Base-by-base conservation (phyloP, 805 yeast species). In the Saturnispora halmiae region DNA sequence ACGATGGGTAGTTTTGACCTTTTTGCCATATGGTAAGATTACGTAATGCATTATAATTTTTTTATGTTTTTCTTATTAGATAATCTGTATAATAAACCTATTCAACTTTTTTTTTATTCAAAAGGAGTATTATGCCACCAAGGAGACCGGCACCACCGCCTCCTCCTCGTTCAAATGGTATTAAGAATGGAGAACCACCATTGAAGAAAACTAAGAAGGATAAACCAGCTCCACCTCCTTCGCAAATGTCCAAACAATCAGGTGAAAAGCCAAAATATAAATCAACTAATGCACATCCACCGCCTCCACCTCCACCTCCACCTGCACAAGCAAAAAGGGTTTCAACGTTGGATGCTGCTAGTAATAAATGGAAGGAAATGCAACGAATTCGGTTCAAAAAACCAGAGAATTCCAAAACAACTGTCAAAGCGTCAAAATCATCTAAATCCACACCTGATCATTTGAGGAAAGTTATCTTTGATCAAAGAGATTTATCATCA, bases 371-470 rank as follows among this genome's bases (percentile, higher is more conserved):
- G 94, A 63, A 70, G 8, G 73, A 68, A 41, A 34, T 72, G 2
- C 94, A 82, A 50, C 82, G 80, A 53, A 58, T 55, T 31, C 62
- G 82, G 44, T 80, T 69, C 55, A 60, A 67, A 15, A 66, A 63
- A 42, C 41, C 52, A 16, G 45, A 55, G 38, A 41, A 56, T 39
- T 66, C 73, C 27, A 34, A n/a, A 29, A 69, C 79, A 11, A 63
- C 65, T 33, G 75, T 77, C 9, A 76, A 72, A 36, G 69, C 82
- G 0, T 70, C 70, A 9, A 83, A 83, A 53, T 70, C 77, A 1
- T 31, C 31, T 18, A 87, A 84, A 48, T 81, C 88, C 87, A 96
- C 96, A 1, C 94, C 95, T 0, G 95, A 88, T 53, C 96, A 88
- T 61, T 63, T 90, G 19, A 69, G 98, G 33, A 85, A 84, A 56